Conservation (phyloP, 768 basidiomycete species). For the Nidula microcarpa region DNA sequence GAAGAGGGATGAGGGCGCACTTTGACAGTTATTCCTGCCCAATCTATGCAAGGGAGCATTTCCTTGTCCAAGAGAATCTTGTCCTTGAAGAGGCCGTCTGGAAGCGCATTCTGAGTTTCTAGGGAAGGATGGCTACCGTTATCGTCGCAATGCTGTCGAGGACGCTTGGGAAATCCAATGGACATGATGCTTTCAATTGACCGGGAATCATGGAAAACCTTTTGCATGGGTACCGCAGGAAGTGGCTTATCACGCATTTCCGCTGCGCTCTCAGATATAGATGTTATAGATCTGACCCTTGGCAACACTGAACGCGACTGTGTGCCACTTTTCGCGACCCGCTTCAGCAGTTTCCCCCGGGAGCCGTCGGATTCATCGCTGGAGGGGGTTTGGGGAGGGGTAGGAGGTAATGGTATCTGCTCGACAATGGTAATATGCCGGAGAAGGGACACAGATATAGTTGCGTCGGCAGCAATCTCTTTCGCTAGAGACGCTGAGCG, state of each 20-base stretch:
- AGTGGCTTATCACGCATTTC: constrained; percentile 35
- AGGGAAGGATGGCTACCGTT: constrained; percentile 39
- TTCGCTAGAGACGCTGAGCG: constrained; percentile 49
- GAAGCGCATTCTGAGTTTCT: constrained; percentile 44
- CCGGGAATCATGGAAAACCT: constrained; percentile 36
- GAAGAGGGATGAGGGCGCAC: constrained; percentile 28
- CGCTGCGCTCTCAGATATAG: constrained; percentile 14
- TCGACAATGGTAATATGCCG: constrained; percentile 57
- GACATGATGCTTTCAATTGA: constrained; percentile 48
- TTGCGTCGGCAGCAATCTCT: constrained; percentile 70
- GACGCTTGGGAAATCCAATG: constrained; percentile 72
- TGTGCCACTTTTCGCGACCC: constrained; percentile 22
- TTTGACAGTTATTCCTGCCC: constrained; percentile 66
- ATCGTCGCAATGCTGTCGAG: constrained; percentile 38
- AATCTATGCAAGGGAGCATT: constrained; percentile 64
- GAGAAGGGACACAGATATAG: constrained; percentile 62
- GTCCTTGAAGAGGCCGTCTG: constrained; percentile 67
- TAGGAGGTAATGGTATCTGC: constrained; percentile 32
- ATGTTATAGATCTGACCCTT: no score
- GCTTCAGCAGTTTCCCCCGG: constrained; percentile 27
- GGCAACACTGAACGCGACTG: constrained; percentile 13
- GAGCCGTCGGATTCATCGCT: constrained; percentile 41
- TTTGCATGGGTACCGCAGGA: constrained; percentile 36
- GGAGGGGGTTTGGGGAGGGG: constrained; percentile 47
- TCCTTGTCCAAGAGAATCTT: constrained; percentile 50